Percentiles rank a stretch among this genome's conserved stretches.
Evolutionary conservation across 768 basidiomycete species (phyloP).

Genomic region (Trametes villosa): DNA sequence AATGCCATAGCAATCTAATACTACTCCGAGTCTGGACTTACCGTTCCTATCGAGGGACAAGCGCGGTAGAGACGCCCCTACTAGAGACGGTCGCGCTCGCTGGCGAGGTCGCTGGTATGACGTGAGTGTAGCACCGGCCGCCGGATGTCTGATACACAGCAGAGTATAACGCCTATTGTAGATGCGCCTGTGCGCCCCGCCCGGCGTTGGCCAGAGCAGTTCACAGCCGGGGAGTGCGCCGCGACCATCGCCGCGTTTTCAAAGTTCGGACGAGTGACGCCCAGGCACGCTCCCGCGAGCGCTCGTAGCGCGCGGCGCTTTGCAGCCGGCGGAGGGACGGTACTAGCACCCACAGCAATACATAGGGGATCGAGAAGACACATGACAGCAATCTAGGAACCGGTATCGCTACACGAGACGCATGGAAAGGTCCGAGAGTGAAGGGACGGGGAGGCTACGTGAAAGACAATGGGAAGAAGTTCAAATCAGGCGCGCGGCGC

Average conservation of each 20-base stretch:
- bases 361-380: conserved; percentile 2
- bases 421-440: conserved; percentile 8
- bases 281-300: too few species aligned
- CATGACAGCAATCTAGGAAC: conserved; percentile 12
- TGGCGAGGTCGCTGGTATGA: not conserved
- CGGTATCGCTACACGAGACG: conserved; percentile 1
- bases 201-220: too few species aligned
- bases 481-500: not conserved
- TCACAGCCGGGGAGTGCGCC: not conserved
- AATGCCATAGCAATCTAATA: too few species aligned
- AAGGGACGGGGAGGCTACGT: not conserved
- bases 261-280: not conserved
- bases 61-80: too few species aligned
- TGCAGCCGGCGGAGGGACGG: not conserved
- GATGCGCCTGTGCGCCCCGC: not conserved
- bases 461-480: not conserved
- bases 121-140: not conserved
- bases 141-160: not conserved
- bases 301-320: not conserved
- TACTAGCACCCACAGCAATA: conserved; percentile 15
- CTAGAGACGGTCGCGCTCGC: too few species aligned
- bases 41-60: too few species aligned
- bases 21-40: too few species aligned
- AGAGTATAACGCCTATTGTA: not conserved
- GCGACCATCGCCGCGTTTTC: not conserved